Evolutionary conservation across 768 basidiomycete species (phyloP).

Genomic region (Amanita rimosa): DNA sequence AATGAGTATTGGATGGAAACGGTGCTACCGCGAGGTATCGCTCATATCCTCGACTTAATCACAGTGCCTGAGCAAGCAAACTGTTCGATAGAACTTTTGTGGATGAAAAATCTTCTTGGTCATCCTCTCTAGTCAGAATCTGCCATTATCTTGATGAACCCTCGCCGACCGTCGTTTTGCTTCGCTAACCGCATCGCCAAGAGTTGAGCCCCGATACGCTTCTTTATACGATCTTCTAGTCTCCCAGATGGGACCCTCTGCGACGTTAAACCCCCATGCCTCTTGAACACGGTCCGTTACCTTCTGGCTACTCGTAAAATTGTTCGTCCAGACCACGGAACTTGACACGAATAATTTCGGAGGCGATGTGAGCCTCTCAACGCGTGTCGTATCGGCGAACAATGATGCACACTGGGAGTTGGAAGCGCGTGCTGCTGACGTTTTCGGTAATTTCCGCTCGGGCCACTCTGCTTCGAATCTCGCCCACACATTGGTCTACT

Average conservation of each 20-base stretch:
- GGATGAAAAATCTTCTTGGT: conserved; percentile 34
- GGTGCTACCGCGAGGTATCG: conserved; percentile 84
- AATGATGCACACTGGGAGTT: conserved; percentile 60
- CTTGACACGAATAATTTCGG: conserved; percentile 41
- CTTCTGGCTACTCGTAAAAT: conserved; percentile 35
- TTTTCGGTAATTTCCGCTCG: too few species aligned
- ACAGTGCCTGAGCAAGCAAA: not conserved
- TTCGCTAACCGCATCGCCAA: conserved; percentile 30
- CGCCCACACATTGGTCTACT: too few species aligned
- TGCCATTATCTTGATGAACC: conserved; percentile 39
- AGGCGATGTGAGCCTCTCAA: conserved; percentile 44
- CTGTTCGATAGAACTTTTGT: not conserved
- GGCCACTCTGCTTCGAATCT: too few species aligned
- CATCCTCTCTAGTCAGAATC: conserved; percentile 35
- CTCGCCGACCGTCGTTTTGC: conserved; percentile 43
- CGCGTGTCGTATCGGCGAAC: conserved; percentile 34
- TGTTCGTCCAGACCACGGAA: conserved; percentile 36
- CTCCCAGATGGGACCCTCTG: conserved; percentile 73
- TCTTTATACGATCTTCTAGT: conserved; percentile 77
- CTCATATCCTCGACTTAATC: conserved; percentile 40
- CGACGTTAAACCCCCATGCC: conserved; percentile 65
- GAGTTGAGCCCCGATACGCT: conserved; percentile 16
- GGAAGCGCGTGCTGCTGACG: conserved; percentile 52
- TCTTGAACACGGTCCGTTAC: conserved; percentile 52
- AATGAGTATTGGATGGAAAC: conserved; percentile 52